Evolutionary conservation across 306 rosid species (phyloP).

Genomic region (Fagus crenata): DNA sequence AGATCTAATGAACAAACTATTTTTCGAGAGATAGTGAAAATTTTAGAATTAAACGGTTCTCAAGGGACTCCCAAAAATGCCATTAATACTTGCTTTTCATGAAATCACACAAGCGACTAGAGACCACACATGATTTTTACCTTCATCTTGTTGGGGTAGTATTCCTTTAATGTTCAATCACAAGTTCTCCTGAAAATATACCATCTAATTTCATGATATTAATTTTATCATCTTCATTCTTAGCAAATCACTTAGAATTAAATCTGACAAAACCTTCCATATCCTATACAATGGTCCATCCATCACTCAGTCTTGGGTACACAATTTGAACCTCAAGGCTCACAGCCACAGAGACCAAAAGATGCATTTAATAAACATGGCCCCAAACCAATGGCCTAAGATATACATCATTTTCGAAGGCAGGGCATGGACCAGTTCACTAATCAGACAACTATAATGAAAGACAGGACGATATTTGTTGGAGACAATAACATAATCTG

Average conservation of each 20-base stretch:
- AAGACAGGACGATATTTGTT: background rate
- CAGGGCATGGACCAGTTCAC: constrained; percentile 8
- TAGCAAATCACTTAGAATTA: background rate
- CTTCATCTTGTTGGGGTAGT: background rate
- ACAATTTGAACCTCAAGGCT: constrained; percentile 9
- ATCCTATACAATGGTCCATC: constrained; percentile 38
- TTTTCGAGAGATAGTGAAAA: no score
- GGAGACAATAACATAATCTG: background rate
- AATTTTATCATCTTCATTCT: constrained; percentile 19
- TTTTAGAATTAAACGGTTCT: background rate
- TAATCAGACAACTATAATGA: background rate
- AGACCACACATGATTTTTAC: constrained; percentile 11
- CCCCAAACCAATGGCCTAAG: background rate
- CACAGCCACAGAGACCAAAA: background rate
- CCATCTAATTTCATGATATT: constrained; percentile 26
- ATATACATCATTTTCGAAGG: constrained; percentile 1
- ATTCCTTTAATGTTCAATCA: background rate
- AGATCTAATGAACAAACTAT: no score
- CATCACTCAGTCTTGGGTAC: constrained; percentile 11
- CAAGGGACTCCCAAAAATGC: background rate
- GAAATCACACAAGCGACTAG: background rate
- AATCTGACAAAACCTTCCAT: constrained; percentile 15
- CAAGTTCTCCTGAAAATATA: constrained; percentile 6
- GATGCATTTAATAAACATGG: constrained; percentile 7
- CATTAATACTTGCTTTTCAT: background rate